Evolutionary conservation across 371 early-diverging fungal species (phyloP).

Genomic region (Lichtheimia ornata): DNA sequence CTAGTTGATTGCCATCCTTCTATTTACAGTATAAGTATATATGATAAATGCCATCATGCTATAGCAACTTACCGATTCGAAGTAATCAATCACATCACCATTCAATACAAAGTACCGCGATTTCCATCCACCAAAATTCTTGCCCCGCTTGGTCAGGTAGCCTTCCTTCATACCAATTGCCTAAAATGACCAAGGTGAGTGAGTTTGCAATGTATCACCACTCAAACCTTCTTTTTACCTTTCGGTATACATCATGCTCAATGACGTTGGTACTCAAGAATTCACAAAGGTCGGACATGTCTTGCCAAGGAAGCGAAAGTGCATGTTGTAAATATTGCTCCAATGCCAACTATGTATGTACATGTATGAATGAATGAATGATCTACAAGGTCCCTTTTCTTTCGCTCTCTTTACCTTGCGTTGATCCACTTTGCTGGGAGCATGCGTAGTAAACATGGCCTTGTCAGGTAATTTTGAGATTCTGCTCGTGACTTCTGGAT

Average conservation of each 20-base stretch:
- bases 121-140: slow-evolving; percentile 89
- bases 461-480: slow-evolving; percentile 84
- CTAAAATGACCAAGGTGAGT: slow-evolving; percentile 5
- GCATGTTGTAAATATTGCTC: slow-evolving; percentile 77
- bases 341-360: slow-evolving; percentile 9
- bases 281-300: slow-evolving; percentile 67
- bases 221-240: not conserved
- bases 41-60: not conserved
- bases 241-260: slow-evolving; percentile 34
- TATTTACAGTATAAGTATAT: slow-evolving; percentile 14
- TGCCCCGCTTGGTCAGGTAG: slow-evolving; percentile 83
- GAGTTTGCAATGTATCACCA: not conserved
- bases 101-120: slow-evolving; percentile 73
- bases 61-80: slow-evolving; percentile 57
- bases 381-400: not conserved
- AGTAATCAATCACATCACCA: slow-evolving; percentile 67
- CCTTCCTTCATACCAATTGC: slow-evolving; percentile 58
- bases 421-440: slow-evolving; percentile 76
- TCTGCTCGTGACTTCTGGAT: slow-evolving; percentile 42
- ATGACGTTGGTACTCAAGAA: slow-evolving; percentile 75
- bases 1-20: slow-evolving; percentile 62
- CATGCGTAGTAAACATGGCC: slow-evolving; percentile 71
- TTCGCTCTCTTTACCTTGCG: slow-evolving; percentile 48
- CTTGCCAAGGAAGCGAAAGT: slow-evolving; percentile 57
- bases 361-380: slow-evolving; percentile 4